Evolutionary conservation across 371 early-diverging fungal species (phyloP).

Genomic region (Mortierella sp.): DNA sequence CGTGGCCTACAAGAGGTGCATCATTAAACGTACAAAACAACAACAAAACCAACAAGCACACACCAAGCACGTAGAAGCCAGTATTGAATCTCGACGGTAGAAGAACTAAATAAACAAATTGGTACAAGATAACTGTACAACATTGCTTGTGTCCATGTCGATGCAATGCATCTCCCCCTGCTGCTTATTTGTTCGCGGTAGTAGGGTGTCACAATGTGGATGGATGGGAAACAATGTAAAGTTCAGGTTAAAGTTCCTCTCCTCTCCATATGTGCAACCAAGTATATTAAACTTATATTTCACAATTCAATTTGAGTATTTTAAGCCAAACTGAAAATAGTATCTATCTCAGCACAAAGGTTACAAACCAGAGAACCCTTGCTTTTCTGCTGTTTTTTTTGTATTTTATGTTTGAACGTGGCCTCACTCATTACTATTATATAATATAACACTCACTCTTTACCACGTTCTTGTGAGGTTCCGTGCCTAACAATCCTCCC

Average conservation of each 20-base stretch:
- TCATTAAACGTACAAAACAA: background rate
- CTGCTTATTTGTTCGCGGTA: background rate
- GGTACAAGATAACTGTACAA: background rate
- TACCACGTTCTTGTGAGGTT: background rate
- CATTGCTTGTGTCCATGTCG: background rate
- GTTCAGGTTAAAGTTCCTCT: background rate
- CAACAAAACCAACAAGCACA: background rate
- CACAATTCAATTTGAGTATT: background rate
- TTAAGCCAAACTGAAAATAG: background rate
- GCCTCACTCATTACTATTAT: background rate
- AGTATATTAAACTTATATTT: background rate
- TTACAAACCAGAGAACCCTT: background rate
- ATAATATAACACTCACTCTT: slow-evolving; percentile 2
- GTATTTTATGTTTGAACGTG: background rate
- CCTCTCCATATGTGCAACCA: background rate
- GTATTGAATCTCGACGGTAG: background rate
- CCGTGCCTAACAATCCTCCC: background rate
- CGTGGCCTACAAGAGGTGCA: background rate
- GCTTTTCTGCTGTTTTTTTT: background rate
- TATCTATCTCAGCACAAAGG: background rate
- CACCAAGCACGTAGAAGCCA: background rate
- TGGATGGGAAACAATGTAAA: background rate
- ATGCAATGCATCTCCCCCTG: background rate
- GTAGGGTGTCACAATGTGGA: background rate
- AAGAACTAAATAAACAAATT: too few relatives aligned